Evolutionary conservation across 345 rosid species (phyloP).

Genomic region (Syzygium grande): DNA sequence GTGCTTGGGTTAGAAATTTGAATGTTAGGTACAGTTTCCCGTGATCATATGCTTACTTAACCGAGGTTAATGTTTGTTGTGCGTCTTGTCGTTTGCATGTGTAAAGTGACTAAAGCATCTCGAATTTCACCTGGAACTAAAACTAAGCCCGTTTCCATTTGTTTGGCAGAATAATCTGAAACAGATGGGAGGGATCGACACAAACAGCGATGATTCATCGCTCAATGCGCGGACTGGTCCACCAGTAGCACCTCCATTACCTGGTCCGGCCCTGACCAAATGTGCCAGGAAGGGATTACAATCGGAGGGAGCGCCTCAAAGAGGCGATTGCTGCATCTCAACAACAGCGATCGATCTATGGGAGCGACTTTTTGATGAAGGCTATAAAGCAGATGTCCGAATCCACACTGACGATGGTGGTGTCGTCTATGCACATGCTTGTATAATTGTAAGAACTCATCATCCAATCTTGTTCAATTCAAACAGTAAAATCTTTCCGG

Average conservation of each 20-base stretch:
- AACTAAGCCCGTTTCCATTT: not conserved
- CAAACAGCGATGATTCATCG: not conserved
- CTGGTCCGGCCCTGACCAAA: conserved; percentile 18
- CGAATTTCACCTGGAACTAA: not conserved
- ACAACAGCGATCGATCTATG: conserved; percentile 12
- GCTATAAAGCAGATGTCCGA: conserved; percentile 61
- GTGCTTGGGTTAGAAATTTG: not conserved
- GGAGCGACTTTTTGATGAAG: conserved; percentile 70
- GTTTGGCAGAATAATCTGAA: not conserved
- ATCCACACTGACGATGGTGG: conserved; percentile 45
- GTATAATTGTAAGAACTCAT: conserved; percentile 47
- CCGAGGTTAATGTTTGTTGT: not conserved
- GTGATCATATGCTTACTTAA: not conserved
- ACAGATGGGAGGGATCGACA: not conserved
- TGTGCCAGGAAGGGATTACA: conserved; percentile 1
- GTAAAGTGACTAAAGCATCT: not conserved
- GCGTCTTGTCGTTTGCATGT: not conserved
- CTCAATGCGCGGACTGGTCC: not conserved
- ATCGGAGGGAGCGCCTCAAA: conserved; percentile 1
- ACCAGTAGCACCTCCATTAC: conserved; percentile 55
- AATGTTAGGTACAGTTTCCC: not conserved
- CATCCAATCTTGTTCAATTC: not conserved
- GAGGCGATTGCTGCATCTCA: conserved; percentile 1
- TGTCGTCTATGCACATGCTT: conserved; percentile 59
- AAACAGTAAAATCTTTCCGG: not conserved